Evolutionary conservation across 139 green algal genomes (phyloP).

Genomic region (Chlamydomonas applanata): DNA sequence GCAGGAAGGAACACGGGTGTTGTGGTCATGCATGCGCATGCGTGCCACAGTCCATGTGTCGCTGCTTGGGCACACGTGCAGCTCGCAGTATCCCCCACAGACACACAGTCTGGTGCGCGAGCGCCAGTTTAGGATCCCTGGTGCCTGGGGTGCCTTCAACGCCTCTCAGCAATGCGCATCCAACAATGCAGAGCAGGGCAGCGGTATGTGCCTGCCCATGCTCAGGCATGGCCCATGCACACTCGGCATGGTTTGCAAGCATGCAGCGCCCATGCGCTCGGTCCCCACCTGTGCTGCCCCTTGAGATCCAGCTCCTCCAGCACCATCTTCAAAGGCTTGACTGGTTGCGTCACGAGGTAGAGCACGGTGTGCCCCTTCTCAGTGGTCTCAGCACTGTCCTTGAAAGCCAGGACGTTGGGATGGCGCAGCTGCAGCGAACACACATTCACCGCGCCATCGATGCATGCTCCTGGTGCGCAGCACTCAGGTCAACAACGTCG

Average conservation of each 20-base stretch:
- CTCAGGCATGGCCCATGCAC: not conserved
- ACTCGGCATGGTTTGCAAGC: too few species aligned
- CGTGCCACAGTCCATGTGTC: not conserved
- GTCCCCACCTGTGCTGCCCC: slow-evolving; percentile 46
- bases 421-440: slow-evolving; percentile 70
- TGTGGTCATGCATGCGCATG: not conserved
- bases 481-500: not conserved
- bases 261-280: too few species aligned
- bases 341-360: slow-evolving; percentile 84
- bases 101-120: too few species aligned
- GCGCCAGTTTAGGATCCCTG: too few species aligned
- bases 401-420: slow-evolving; percentile 82
- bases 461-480: not conserved
- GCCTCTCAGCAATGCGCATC: not conserved
- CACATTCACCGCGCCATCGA: not conserved
- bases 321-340: slow-evolving; percentile 64
- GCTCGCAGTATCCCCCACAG: too few species aligned
- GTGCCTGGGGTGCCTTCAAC: not conserved
- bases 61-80: too few species aligned
- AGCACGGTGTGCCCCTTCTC: slow-evolving; percentile 67
- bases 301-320: slow-evolving; percentile 60
- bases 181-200: too few species aligned
- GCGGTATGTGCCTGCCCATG: too few species aligned
- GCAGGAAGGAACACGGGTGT: too few species aligned
- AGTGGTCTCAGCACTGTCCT: slow-evolving; percentile 75